phyloP scores from a whole-genome alignment of 2,329 filamentous ascomycete genomes.

The Aspergillus sp. region DNA sequence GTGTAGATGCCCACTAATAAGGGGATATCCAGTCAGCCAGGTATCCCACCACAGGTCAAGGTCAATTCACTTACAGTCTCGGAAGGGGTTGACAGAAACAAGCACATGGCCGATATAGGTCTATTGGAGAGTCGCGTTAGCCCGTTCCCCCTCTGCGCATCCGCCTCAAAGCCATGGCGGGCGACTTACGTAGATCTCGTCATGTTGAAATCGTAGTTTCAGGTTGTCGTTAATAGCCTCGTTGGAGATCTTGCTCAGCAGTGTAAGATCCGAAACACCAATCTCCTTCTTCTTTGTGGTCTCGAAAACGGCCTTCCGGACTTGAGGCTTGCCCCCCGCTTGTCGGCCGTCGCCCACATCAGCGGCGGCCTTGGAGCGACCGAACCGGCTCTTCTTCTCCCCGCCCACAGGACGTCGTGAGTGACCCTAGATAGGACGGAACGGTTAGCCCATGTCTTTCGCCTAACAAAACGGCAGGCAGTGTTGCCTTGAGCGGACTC shows the following conservation, averaged over 20 bases:
- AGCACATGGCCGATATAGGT: conserved; percentile 99
- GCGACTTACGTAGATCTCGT: conserved; percentile 78
- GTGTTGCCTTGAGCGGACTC: conserved; percentile 13
- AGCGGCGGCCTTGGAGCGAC: conserved; percentile 43
- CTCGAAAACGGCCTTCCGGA: conserved; percentile 95
- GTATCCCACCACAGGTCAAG: neutral
- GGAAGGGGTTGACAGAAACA: conserved; percentile 98
- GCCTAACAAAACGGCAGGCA: neutral
- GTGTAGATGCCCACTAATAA: conserved; percentile 86
- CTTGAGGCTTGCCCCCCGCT: conserved; percentile 62
- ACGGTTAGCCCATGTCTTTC: conserved; percentile 18
- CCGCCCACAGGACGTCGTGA: conserved; percentile 45
- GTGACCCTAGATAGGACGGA: conserved; percentile 34
- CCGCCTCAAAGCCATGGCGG: conserved; percentile 13
- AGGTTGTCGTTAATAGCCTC: conserved; percentile 99
- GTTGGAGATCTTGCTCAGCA: conserved; percentile 98
- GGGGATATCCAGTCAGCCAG: conserved; percentile 35
- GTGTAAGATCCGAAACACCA: conserved; percentile 92
- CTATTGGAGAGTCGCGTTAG: conserved; percentile 38
- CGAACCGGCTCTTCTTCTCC: conserved; percentile 45
- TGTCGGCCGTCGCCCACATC: conserved; percentile 46
- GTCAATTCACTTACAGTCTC: conserved; percentile 64
- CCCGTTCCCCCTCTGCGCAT: conserved; percentile 13
- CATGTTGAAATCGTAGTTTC: conserved; percentile 96
- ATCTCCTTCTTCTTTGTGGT: conserved; percentile 99